Evolutionary conservation across 2,329 filamentous ascomycete species (phyloP), one percentile per base, ranked within the genome.

Genomic region (Beauveria asiatica): DNA sequence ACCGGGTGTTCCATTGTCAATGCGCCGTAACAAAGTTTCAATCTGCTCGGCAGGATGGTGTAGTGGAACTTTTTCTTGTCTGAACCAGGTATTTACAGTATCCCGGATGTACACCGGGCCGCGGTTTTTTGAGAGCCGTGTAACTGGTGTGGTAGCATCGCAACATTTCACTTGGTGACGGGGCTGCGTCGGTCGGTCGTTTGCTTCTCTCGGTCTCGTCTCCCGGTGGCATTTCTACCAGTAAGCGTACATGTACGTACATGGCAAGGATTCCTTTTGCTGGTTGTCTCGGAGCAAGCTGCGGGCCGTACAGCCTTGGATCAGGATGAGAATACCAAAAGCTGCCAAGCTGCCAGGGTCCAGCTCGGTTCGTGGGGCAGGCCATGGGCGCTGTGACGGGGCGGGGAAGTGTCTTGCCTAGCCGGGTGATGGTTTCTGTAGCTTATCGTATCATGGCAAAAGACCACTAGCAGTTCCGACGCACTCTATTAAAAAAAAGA

Each of bases 381-480:
- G 13, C 42, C 27, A 44, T 48, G 57, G 37, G 48, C 48, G 45
- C 39, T 45, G 39, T 59, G 50, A 60, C 13, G 50, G 50, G 51
- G 57, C 57, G 57, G 50, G 57, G 57, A 60, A 60, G 57, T 49
- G 33, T 48, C 42, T 33, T 60, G 42, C 57, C 51, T 39, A 60
- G 50, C 50, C 57, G 50, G 57, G 57, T 49, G 50, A 60, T 60
- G 57, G 57, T 39, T 59, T 52, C 57, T 59, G 50, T 27, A 60
- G 57, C 49, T 60, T 54, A 60, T 60, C 57, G 57, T 21, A 41
- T 27, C 50, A 49, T 16, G 30, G 51, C 30, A 30, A 21, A 42
- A 41, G 21, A 54, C 42, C 42, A 13, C 21, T 42, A 54, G 50
- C 44, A 41, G 13, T 45, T 59, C 49, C 49, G 57, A 53, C 57